Conservation (phyloP, 2,329 filamentous ascomycete genomes). For the Fusarium guadeloupense region DNA sequence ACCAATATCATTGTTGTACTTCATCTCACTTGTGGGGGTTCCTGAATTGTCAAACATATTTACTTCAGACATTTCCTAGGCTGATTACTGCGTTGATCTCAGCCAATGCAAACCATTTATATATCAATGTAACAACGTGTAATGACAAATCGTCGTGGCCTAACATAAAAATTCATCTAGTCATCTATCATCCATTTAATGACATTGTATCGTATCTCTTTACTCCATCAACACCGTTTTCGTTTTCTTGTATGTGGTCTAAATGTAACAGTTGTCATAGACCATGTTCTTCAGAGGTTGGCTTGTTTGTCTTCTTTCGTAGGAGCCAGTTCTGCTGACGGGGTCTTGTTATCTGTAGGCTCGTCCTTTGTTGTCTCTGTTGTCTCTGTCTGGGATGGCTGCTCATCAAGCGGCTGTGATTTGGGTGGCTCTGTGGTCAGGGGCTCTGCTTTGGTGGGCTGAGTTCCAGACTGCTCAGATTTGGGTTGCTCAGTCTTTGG, state of each 20-base stretch:
- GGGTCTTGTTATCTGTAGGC: not conserved
- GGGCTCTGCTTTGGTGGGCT: constrained; percentile 1
- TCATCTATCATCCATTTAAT: constrained; percentile 20
- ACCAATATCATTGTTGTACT: not conserved
- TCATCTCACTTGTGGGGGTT: not conserved
- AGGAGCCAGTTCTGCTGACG: not conserved
- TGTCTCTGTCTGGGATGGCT: not conserved
- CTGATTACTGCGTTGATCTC: constrained; percentile 1
- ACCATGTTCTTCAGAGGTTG: not conserved
- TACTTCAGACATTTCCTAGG: constrained; percentile 3
- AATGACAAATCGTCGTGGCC: constrained; percentile 20
- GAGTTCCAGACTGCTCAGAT: not conserved
- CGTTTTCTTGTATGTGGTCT: not conserved
- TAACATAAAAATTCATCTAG: constrained; percentile 34
- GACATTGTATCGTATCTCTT: constrained; percentile 7
- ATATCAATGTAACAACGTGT: constrained; percentile 12
- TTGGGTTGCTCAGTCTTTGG: constrained; percentile 7
- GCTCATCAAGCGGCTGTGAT: not conserved
- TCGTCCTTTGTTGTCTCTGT: not conserved
- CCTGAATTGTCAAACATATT: not conserved
- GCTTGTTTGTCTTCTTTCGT: constrained; percentile 10
- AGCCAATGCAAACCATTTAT: not conserved
- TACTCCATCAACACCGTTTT: not conserved
- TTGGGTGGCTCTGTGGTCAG: not conserved
- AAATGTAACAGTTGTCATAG: not conserved